Evolutionary conservation across 2,329 filamentous ascomycete genomes (phyloP), one percentile per base, ranked within the genome.

Genomic region (Chaetomium sp.): DNA sequence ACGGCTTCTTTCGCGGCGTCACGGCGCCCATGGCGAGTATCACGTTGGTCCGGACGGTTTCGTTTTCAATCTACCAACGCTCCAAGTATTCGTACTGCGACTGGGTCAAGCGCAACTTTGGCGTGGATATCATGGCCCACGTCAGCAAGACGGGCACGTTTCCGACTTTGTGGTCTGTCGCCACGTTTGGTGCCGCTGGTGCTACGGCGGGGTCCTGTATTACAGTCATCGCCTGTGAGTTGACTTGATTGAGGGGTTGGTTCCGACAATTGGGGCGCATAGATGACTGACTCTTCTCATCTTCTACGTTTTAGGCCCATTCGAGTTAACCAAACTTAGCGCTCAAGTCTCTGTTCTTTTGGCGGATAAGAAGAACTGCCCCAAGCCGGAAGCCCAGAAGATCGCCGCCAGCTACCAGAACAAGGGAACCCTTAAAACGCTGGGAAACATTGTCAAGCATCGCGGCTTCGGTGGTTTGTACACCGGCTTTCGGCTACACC

Each of bases 241-340:
- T 27, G 19, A 27, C 19, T 27, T 27, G 19, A 27, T 27, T 27
- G 19, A 27, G 19, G 19, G 19, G 19, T 43, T 10, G 35, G 34
- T n/a, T 8, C 8, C 9, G 34, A n/a, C 40, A 35, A 35, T n/a
- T 32, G 27, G 41, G 12, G 43, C 2, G 7, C 32, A 12, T 27
- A 7, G 32, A 38, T 36, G 19, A 52, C 51, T 52, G 19, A 48
- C 44, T 53, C 35, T 35, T 9, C 1, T 27, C 19, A 27, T 27
- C 19, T 27, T 27, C 19, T 27, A 27, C 19, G 8, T 44, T 8
- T 7, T 55, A 87, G 84, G 84, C 67, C 89, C 89, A 1, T 95
- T 95, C 68, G 89, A 95, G 70, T 79, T 95, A 69, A 91, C 88
- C n/a, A 95, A 95, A 71, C 78, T 94, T 57, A 91, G 87, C 69